Evolutionary conservation across 2,329 filamentous ascomycete genomes (phyloP).

Genomic region (Seiridium unicorne): DNA sequence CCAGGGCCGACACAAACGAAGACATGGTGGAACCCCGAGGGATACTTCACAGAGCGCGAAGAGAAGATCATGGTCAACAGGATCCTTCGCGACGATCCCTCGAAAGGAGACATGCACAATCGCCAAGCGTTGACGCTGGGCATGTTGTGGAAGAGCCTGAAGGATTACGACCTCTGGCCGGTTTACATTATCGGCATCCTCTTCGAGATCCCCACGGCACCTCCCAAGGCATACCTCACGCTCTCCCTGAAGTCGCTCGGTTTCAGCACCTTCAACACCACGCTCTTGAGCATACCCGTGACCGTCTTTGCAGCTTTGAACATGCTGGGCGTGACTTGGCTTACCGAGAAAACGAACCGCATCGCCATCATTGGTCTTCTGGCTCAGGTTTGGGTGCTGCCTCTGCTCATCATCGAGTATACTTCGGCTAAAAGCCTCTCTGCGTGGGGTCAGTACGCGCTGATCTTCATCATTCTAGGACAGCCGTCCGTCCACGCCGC

Average conservation of each 20-base stretch:
- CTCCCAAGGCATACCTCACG: conserved; percentile 43
- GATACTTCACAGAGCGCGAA: conserved; percentile 63
- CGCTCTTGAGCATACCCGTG: conserved; percentile 34
- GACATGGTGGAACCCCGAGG: conserved; percentile 51
- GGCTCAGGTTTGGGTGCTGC: conserved; percentile 32
- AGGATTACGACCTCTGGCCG: conserved; percentile 62
- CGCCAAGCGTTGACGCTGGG: conserved; percentile 45
- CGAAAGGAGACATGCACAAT: conserved; percentile 62
- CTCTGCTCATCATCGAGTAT: conserved; percentile 23
- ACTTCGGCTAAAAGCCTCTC: not conserved
- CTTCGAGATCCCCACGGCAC: conserved; percentile 39
- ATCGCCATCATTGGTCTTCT: conserved; percentile 27
- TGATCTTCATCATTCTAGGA: conserved; percentile 1
- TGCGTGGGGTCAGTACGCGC: not conserved
- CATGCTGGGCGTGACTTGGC: conserved; percentile 25
- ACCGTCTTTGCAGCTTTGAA: not conserved
- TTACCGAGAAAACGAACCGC: conserved; percentile 29
- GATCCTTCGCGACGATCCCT: conserved; percentile 58
- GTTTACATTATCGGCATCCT: conserved; percentile 51
- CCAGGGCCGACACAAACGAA: conserved; percentile 62
- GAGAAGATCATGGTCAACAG: conserved; percentile 67
- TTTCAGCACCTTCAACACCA: conserved; percentile 45
- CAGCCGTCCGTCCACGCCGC: conserved; percentile 28
- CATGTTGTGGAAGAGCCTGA: conserved; percentile 48
- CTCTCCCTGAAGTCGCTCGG: conserved; percentile 44